Evolutionary conservation across 2,329 filamentous ascomycete species (phyloP), one percentile per base, ranked within the genome.

Genomic region (Huntiella decipiens): DNA sequence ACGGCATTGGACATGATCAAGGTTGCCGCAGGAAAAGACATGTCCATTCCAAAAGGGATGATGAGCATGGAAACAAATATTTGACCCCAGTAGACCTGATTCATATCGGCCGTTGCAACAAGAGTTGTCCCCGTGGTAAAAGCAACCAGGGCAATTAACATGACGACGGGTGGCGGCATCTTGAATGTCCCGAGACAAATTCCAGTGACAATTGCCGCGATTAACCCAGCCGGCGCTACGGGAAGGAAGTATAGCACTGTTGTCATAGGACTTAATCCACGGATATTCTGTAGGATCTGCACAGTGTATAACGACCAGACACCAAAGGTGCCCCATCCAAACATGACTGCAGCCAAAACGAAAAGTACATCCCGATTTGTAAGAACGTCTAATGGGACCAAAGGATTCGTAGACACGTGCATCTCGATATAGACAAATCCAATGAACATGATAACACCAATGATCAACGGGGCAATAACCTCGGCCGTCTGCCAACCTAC

Each of bases 31-130:
- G 77, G 77, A 52, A 78, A 78, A 2, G 66, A 72, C 66, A 79
- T 78, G 55, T 82, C 75, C 69, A 79, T 76, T 2, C 74, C 74
- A 53, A 69, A 76, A 0, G 73, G 68, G 58, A 72, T 73, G 39
- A 81, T 54, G 3, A 79, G 17, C 4, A 73, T 62, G 3, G 65
- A 65, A 7, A 77, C 64, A 54, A 82, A 82, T 0, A 68, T 64
- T 51, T 78, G 70, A 13, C 62, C 63, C 78, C 78, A 82, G 59
- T 81, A 82, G 0, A 61, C 67, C 55, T 79, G 73, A 4, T 65
- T 52, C 0, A 66, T 60, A 0, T 75, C 73, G 2, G 68, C 63
- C 7, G 63, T 64, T 7, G 63, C 63, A 19, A 65, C 62, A 5
- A 73, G 52, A 4, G 64, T 51, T 4, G 62, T 60, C 2, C 66